Conservation (phyloP, 164 flowering plant genomes). For the Magnolia sinica region DNA sequence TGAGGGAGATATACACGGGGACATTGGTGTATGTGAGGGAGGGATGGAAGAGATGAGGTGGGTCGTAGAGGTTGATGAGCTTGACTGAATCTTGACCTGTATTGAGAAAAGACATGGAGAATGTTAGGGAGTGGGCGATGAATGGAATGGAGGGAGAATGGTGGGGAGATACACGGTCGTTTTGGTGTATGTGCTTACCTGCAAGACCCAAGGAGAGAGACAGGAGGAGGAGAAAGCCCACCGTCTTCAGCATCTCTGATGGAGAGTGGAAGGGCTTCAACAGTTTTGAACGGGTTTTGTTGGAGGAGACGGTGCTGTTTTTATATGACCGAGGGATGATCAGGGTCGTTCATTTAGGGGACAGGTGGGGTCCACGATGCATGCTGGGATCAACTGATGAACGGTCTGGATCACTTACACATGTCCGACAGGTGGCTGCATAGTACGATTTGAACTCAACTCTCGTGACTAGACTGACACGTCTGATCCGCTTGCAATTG, state of each 20-base stretch:
- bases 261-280: background rate
- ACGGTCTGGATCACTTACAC: too few species aligned
- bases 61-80: conserved; percentile 31
- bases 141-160: background rate
- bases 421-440: too few species aligned
- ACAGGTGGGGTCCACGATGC: background rate
- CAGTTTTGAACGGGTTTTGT: background rate
- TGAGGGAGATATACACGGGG: conserved; percentile 47
- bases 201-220: conserved; percentile 7
- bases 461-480: too few species aligned
- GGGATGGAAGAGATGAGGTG: conserved; percentile 17
- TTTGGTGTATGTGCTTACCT: conserved; percentile 3
- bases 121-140: background rate
- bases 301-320: too few species aligned
- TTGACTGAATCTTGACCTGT: conserved; percentile 44
- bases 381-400: too few species aligned
- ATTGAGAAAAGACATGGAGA: background rate
- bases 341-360: background rate
- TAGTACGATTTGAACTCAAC: too few species aligned
- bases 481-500: too few species aligned
- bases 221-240: conserved; percentile 2
- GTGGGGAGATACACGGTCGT: background rate
- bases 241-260: conserved; percentile 8
- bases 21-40: conserved; percentile 10
- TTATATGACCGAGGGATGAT: background rate